Conservation (phyloP, 495 filamentous ascomycete species). For the Penicillium turbatum region DNA sequence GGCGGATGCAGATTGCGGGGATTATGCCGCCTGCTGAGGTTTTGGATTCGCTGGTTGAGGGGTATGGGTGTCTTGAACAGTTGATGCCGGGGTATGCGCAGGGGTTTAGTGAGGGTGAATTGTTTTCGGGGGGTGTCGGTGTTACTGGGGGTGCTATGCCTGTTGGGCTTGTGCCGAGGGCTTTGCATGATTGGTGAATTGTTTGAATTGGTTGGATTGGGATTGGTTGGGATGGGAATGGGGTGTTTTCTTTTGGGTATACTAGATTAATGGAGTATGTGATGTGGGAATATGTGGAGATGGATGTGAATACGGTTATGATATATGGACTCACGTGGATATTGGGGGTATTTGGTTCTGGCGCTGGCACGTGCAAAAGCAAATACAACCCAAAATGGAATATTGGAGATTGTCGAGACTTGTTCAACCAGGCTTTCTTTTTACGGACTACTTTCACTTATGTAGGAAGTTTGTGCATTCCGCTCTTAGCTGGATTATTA, state of each 20-base stretch:
- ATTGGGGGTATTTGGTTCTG: background rate
- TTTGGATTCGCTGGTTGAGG: conserved; percentile 23
- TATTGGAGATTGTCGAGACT: background rate
- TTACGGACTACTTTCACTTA: background rate
- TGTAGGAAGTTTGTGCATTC: too few relatives aligned
- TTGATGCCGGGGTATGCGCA: conserved; percentile 20
- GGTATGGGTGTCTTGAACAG: conserved; percentile 25
- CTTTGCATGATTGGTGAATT: conserved; percentile 28
- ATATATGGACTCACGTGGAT: background rate
- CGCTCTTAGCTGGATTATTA: too few relatives aligned
- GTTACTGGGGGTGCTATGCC: conserved; percentile 28
- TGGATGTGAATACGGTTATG: background rate
- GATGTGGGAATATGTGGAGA: background rate
- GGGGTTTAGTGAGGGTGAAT: conserved; percentile 9
- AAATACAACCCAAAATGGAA: background rate
- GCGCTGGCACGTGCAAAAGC: background rate
- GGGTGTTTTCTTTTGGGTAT: background rate
- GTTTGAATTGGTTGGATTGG: background rate
- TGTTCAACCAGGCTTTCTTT: background rate
- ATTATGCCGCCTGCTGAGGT: conserved; percentile 16
- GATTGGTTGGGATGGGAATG: background rate
- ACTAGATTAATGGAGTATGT: background rate
- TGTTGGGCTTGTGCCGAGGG: conserved; percentile 24
- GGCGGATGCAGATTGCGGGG: background rate
- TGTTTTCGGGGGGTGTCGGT: conserved; percentile 19